phyloP scores from a whole-genome alignment of 345 rosid genomes.

The Populus nigra region DNA sequence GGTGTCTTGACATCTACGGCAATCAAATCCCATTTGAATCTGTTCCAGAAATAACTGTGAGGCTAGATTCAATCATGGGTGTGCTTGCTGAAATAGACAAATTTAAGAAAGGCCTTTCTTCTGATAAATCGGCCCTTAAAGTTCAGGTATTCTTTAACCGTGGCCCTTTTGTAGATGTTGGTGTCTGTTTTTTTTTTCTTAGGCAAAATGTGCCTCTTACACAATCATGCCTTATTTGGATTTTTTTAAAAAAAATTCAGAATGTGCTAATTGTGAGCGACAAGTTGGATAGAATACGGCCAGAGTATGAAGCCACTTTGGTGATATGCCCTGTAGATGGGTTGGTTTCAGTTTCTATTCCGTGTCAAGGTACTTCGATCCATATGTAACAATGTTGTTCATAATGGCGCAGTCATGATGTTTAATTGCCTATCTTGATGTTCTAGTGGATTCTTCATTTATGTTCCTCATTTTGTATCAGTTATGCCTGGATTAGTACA shows the following conservation, averaged over 20 bases:
- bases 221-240: not conserved
- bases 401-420: too few species aligned
- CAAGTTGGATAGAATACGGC: constrained; percentile 45
- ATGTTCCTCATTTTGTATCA: constrained; percentile 22
- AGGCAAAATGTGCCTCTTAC: not conserved
- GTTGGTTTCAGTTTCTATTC: constrained; percentile 33
- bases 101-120: constrained; percentile 35
- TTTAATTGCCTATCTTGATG: not conserved
- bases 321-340: constrained; percentile 35
- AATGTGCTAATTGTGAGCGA: constrained; percentile 39
- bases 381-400: not conserved
- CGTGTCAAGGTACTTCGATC: constrained; percentile 49
- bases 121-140: constrained; percentile 30
- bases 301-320: constrained; percentile 44
- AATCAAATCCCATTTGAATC: constrained; percentile 42
- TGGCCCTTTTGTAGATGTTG: not conserved
- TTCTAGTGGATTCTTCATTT: not conserved
- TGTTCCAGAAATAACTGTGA: constrained; percentile 37
- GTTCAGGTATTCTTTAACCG: constrained; percentile 39
- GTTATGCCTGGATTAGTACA: constrained; percentile 53
- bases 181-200: not conserved
- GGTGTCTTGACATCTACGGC: constrained; percentile 48
- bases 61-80: constrained; percentile 24
- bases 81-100: constrained; percentile 21
- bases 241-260: constrained; percentile 8